These are phyloP conservation scores for Rhynchospora pubera DNA, from an alignment of 176 grass and related monocot species.

Conservation along the genomic window DNA sequence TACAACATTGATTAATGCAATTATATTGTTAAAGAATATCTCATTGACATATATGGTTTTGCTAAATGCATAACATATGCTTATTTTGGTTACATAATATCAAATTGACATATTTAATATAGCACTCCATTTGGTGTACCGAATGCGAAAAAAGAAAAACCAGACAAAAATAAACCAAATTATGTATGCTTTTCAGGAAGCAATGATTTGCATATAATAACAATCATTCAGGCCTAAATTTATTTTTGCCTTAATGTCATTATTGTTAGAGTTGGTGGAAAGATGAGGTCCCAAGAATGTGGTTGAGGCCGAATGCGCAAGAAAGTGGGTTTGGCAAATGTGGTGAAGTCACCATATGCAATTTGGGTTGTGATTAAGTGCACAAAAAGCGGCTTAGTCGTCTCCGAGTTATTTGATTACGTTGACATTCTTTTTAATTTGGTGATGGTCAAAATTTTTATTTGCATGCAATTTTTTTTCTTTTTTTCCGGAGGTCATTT, in stretches of 20 bases:
- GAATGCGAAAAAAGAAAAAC: neutral
- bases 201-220: slow-evolving; percentile 2
- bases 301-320: neutral
- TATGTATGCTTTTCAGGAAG: neutral
- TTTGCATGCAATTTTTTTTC: too few relatives aligned
- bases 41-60: too few relatives aligned
- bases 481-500: too few relatives aligned
- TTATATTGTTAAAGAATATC: too few relatives aligned
- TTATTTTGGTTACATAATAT: too few relatives aligned
- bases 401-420: neutral
- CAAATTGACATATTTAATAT: too few relatives aligned
- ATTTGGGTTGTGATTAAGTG: neutral
- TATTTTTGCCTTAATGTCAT: neutral
- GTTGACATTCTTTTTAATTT: neutral
- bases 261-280: neutral
- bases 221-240: neutral
- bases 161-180: neutral
- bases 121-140: neutral
- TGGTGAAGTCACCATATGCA: neutral
- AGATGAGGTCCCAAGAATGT: neutral
- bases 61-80: too few relatives aligned
- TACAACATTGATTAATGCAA: too few relatives aligned
- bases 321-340: slow-evolving; percentile 6
- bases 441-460: too few relatives aligned
- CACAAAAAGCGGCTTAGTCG: neutral